These are phyloP conservation scores for Paspalum vaginatum DNA, from an alignment of 176 grass and related monocot genomes.

Conservation along the genomic window DNA sequence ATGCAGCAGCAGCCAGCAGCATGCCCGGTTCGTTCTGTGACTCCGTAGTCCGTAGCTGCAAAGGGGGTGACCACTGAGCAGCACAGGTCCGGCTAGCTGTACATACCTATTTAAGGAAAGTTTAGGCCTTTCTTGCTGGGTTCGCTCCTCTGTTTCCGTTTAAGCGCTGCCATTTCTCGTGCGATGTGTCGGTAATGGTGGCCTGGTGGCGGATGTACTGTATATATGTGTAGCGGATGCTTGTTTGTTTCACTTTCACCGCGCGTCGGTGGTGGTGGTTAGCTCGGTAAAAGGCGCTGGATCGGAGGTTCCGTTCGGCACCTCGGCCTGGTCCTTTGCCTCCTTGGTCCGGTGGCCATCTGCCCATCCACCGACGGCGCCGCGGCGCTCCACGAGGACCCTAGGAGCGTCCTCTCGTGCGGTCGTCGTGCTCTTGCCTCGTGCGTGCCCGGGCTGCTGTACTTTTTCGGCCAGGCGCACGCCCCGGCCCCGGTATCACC, in stretches of 20 bases:
- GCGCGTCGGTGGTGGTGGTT: background rate
- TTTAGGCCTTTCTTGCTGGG: conserved; percentile 10
- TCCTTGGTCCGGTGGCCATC: background rate
- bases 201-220: background rate
- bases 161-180: background rate
- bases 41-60: background rate
- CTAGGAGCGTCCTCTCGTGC: background rate
- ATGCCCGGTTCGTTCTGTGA: conserved; percentile 1
- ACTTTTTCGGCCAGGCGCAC: background rate
- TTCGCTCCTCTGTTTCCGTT: background rate
- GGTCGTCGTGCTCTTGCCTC: conserved; percentile 4
- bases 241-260: background rate
- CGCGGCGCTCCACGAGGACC: no score
- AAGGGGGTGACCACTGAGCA: background rate
- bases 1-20: no score
- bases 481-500: background rate
- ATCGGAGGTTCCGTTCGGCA: no score
- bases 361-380: background rate
- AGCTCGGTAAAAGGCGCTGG: background rate
- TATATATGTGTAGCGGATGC: no score
- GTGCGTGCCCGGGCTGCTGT: background rate
- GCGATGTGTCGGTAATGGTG: conserved; percentile 17
- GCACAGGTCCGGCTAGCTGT: conserved; percentile 22
- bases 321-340: no score
- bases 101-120: conserved; percentile 56